A percentile compares a stretch with the other conserved stretches of the same genome.
Conservation (phyloP, 441 rosid species). For the Erysimum pusillum region DNA sequence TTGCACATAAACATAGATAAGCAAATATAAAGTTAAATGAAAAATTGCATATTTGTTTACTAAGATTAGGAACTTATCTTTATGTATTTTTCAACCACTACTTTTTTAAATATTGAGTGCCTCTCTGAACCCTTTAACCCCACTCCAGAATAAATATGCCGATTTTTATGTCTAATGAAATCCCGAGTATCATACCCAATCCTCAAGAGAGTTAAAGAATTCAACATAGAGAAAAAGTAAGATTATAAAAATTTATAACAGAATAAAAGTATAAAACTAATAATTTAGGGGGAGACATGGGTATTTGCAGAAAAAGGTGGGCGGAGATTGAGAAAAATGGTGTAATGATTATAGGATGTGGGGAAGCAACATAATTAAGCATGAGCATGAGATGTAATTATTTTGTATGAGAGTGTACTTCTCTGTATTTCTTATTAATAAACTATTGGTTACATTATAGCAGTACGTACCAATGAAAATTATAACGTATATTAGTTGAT, state of each 20-base stretch:
- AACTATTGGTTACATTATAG: not conserved
- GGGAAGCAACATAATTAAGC: constrained; percentile 84
- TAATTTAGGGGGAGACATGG: constrained; percentile 1
- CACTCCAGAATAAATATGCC: constrained; percentile 30
- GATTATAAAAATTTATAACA: constrained; percentile 9
- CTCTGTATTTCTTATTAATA: constrained; percentile 34
- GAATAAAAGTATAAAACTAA: not conserved
- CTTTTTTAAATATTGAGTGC: not conserved
- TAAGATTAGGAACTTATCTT: not conserved
- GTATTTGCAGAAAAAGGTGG: constrained; percentile 33
- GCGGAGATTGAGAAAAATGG: constrained; percentile 46
- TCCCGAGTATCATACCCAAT: constrained; percentile 23
- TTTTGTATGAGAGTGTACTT: constrained; percentile 62
- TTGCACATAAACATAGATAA: not conserved
- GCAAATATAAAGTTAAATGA: not conserved
- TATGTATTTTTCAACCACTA: not conserved
- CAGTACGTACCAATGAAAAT: no score
- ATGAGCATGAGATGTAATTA: constrained; percentile 72
- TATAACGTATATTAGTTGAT: no score
- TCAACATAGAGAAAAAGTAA: constrained; percentile 27
- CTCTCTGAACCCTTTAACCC: constrained; percentile 23
- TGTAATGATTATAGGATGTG: constrained; percentile 48
- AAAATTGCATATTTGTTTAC: not conserved
- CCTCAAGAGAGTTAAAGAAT: not conserved
- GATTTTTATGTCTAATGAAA: constrained; percentile 10